Base-by-base conservation (phyloP, 306 rosid genomes). In the Arachis stenosperma region DNA sequence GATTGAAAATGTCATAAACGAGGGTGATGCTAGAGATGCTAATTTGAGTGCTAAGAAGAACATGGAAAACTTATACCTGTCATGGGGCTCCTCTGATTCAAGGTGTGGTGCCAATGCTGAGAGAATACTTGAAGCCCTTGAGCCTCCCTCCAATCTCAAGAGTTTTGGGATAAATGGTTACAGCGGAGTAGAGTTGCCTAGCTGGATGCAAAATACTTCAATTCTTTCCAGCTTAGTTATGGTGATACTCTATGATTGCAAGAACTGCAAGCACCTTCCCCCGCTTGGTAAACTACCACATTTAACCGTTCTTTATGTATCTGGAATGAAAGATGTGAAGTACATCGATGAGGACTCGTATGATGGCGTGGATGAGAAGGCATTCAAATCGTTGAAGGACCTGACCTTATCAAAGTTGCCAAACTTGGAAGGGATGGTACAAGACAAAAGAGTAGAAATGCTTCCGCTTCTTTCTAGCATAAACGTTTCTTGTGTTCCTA, bases 41-140 rank as follows among this genome's bases (percentile, higher is more conserved):
- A 46, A 59, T 47, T 71, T 71, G 67, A 13, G 0, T 4, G 13
- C 9, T 13, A 70, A 59, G 39, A 71, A 58, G 9, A 57, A 58
- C 2, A 1, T 71, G 11, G 46, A 30, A 8, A 6, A 10, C 7
- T 44, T 71, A 44, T 44, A 13, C 37, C 33, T 58, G 44, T 2
- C 67, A 58, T 58, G 75, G 75, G 56, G 9, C 1, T 3, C 2
- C 11, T 8, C 46, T 7, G 42, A 13, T 57, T 71, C 57, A 11
- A 9, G 29, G 3, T 0, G 36, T 57, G 8, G 33, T 43, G 8
- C 5, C 8, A 59, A 43, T 70, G 42, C 37, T 29, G 33, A 70
- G 29, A n/a, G 36, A 12, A 17, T 70, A 56, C 15, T 57, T 60
- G 75, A 70, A 57, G 75, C 56, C 33, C 39, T 69, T 22, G 12